Conservation (phyloP, 208 protist genomes). For the Borovskyia barvae region DNA sequence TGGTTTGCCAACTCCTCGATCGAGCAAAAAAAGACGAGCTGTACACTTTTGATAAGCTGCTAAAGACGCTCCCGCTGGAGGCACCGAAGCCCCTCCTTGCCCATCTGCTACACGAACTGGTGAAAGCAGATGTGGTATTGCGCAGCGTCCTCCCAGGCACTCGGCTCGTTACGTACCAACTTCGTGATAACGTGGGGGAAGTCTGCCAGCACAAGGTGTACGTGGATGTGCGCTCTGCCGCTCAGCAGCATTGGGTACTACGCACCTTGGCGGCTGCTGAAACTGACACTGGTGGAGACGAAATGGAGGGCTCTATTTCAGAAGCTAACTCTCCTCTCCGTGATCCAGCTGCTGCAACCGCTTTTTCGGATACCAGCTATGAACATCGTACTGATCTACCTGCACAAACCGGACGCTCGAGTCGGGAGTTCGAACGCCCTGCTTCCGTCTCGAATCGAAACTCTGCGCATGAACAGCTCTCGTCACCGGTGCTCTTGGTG, state of each 20-base stretch:
- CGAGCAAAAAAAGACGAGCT: conserved; percentile 8
- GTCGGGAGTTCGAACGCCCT: too few relatives aligned
- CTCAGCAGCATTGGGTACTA: conserved; percentile 31
- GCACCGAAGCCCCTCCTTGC: conserved; percentile 51
- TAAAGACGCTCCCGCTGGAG: conserved; percentile 34
- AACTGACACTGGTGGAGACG: conserved; percentile 5
- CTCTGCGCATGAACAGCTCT: neutral
- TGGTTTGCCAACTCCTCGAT: conserved; percentile 60
- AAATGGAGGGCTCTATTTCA: neutral
- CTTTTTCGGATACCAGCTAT: too few relatives aligned
- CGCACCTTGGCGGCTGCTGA: conserved; percentile 15
- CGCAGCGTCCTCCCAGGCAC: conserved; percentile 27
- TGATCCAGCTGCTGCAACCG: too few relatives aligned
- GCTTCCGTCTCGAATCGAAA: too few relatives aligned
- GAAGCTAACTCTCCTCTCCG: too few relatives aligned
- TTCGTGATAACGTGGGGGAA: conserved; percentile 29
- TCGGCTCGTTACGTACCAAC: conserved; percentile 36
- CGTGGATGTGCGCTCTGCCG: conserved; percentile 36
- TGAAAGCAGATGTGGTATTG: conserved; percentile 46
- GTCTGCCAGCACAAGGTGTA: conserved; percentile 36
- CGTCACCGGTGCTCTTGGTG: conserved; percentile 4
- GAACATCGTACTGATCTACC: too few relatives aligned
- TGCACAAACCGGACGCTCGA: too few relatives aligned
- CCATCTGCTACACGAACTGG: conserved; percentile 43
- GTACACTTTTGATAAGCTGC: conserved; percentile 45